Evolutionary conservation across 2,329 filamentous ascomycete species (phyloP).

Genomic region (Cytospora chrysosperma): DNA sequence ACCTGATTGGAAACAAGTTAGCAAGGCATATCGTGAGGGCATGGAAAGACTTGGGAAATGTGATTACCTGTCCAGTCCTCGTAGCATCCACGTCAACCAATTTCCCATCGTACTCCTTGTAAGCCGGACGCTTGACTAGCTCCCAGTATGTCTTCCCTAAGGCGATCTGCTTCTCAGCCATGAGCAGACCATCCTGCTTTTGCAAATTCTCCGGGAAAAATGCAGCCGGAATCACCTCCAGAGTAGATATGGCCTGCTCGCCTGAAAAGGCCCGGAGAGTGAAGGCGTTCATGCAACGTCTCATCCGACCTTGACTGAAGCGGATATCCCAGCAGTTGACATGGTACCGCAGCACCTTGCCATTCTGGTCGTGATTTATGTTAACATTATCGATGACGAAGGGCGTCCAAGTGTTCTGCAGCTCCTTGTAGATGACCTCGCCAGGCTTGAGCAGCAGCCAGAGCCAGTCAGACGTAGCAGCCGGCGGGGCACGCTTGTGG

Average conservation of each 20-base stretch:
- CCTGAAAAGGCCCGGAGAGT: conserved; percentile 41
- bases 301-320: conserved; percentile 35
- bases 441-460: conserved; percentile 49
- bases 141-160: conserved; percentile 49
- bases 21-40: background rate
- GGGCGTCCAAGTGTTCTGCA: conserved; percentile 41
- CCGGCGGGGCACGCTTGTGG: conserved; percentile 38
- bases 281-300: conserved; percentile 40
- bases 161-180: conserved; percentile 39
- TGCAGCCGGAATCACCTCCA: conserved; percentile 43
- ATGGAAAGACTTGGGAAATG: background rate
- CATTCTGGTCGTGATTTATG: background rate
- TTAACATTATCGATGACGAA: conserved; percentile 41
- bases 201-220: conserved; percentile 42
- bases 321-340: conserved; percentile 46
- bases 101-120: conserved; percentile 47
- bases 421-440: conserved; percentile 43
- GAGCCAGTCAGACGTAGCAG: conserved; percentile 45
- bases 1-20: conserved; percentile 27
- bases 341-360: conserved; percentile 18
- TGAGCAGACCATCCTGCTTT: conserved; percentile 30
- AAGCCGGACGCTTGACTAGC: conserved; percentile 44
- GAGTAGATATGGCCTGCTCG: conserved; percentile 42
- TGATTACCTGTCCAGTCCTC: conserved; percentile 28
- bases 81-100: conserved; percentile 34